Conservation (phyloP, 495 filamentous ascomycete genomes). For the Entonaema liquescens region DNA sequence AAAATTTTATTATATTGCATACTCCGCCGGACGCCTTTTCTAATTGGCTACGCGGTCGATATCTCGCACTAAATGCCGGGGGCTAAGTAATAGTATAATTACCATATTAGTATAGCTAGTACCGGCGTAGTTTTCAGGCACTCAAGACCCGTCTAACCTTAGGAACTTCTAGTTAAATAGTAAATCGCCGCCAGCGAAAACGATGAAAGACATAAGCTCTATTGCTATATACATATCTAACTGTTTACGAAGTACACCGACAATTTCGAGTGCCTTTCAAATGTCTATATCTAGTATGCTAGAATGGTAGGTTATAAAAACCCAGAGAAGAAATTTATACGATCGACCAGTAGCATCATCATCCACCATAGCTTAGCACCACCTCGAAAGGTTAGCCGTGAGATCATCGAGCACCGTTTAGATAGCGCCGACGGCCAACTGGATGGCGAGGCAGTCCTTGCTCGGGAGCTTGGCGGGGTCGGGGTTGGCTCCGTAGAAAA, state of each 20-base stretch:
- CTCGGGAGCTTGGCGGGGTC: constrained; percentile 27
- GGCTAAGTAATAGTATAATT: not conserved
- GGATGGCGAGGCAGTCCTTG: constrained; percentile 13
- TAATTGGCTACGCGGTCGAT: not conserved
- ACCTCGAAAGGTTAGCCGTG: not conserved
- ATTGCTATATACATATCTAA: not conserved
- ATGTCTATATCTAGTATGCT: too few species aligned
- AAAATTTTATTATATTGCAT: not conserved
- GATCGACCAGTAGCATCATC: not conserved
- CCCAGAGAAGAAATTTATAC: not conserved
- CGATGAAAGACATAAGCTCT: too few species aligned
- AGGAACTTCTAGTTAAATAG: not conserved
- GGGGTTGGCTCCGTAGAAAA: constrained; percentile 16
- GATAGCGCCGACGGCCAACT: not conserved
- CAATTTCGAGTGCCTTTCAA: not conserved
- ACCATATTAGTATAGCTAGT: not conserved
- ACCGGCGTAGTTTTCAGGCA: not conserved
- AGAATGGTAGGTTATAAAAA: not conserved
- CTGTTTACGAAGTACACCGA: not conserved
- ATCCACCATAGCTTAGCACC: not conserved
- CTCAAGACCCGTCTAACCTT: not conserved
- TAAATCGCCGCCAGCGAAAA: too few species aligned
- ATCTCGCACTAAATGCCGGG: not conserved
- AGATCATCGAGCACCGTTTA: not conserved
- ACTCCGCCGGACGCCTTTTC: not conserved